phyloP scores from a whole-genome alignment of 2,329 filamentous ascomycete genomes.

The Epichloe scottii region DNA sequence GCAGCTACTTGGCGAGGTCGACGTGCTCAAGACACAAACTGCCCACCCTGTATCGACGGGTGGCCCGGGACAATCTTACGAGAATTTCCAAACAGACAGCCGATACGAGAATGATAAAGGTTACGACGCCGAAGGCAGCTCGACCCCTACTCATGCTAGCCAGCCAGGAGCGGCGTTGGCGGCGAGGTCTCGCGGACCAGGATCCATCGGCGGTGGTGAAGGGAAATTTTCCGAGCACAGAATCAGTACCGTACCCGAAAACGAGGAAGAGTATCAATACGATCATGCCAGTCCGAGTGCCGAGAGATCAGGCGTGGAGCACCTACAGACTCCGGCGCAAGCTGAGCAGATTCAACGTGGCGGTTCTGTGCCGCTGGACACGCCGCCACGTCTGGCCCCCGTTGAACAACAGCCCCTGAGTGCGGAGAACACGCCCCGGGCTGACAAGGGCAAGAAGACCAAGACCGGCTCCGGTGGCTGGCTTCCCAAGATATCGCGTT shows the following conservation, averaged over 20 bases:
- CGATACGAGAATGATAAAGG: slow-evolving; percentile 59
- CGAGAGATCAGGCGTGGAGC: slow-evolving; percentile 30
- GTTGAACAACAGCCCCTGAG: slow-evolving; percentile 37
- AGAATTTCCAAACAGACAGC: slow-evolving; percentile 49
- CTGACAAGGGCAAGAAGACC: slow-evolving; percentile 72
- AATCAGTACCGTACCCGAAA: slow-evolving; percentile 81
- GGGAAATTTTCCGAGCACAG: slow-evolving; percentile 60
- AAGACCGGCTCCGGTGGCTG: slow-evolving; percentile 71
- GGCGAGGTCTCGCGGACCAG: slow-evolving; percentile 33
- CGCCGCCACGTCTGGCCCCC: slow-evolving; percentile 41
- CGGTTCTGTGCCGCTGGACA: slow-evolving; percentile 41
- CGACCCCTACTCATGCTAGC: slow-evolving; percentile 52
- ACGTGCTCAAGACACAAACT: slow-evolving; percentile 58
- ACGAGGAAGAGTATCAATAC: slow-evolving; percentile 58
- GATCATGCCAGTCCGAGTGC: slow-evolving; percentile 33
- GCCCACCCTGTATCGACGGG: slow-evolving; percentile 26
- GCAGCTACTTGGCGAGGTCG: slow-evolving; percentile 83
- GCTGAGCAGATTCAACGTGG: slow-evolving; percentile 28
- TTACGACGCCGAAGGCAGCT: slow-evolving; percentile 77
- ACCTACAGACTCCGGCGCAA: slow-evolving; percentile 48
- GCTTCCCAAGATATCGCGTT: slow-evolving; percentile 89
- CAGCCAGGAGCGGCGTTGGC: slow-evolving; percentile 67
- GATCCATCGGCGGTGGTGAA: slow-evolving; percentile 30
- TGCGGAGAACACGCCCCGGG: slow-evolving; percentile 65
- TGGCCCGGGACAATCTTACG: slow-evolving; percentile 51